Percentiles rank a stretch among this genome's conserved stretches.
These are phyloP conservation scores for Iris macrosiphon DNA, from an alignment of 106 monocot genomes.

Conservation along the genomic window DNA sequence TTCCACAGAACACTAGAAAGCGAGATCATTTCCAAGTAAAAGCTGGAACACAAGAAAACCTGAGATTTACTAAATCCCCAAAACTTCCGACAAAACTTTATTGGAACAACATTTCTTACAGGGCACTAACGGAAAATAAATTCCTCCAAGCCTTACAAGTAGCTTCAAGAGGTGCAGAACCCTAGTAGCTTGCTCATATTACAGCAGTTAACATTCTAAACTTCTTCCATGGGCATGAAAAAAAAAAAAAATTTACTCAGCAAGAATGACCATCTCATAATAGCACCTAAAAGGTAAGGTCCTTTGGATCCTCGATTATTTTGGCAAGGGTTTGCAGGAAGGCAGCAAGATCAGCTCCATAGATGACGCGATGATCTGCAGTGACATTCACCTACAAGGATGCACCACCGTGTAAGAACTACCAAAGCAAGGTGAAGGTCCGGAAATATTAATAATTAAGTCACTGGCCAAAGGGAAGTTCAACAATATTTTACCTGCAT, in stretches of 20 bases:
- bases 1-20: no score
- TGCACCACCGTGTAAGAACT: background rate
- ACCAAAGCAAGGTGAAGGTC: background rate
- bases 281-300: conserved; percentile 51
- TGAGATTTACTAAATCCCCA: no score
- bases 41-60: no score
- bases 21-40: no score
- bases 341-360: conserved; percentile 78
- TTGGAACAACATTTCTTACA: no score
- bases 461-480: background rate
- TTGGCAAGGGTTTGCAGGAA: conserved; percentile 73
- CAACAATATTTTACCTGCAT: conserved; percentile 59
- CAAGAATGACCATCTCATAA: background rate
- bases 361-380: conserved; percentile 78
- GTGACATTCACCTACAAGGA: conserved; percentile 76
- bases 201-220: conserved; percentile 3
- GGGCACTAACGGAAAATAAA: background rate
- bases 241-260: background rate
- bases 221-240: background rate
- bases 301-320: conserved; percentile 77
- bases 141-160: conserved; percentile 1
- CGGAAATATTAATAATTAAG: background rate
- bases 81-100: no score
- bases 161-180: background rate
- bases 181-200: background rate